Evolutionary conservation across 768 basidiomycete genomes (phyloP).

Genomic region (Termitomyces sp.): DNA sequence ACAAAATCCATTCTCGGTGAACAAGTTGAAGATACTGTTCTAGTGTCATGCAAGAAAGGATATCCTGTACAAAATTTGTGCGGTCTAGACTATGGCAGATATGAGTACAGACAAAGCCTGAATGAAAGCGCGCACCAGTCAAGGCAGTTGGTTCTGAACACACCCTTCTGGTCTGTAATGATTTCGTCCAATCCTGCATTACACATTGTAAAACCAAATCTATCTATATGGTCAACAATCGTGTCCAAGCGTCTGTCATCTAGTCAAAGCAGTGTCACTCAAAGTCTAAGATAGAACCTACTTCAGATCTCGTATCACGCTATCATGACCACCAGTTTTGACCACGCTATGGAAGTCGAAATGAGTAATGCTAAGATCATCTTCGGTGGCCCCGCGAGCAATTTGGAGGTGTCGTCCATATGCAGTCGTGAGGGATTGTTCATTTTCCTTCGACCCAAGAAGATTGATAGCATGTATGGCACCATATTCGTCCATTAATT

Average conservation of each 20-base stretch:
- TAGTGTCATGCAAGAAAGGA: constrained; percentile 77
- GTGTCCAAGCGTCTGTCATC: constrained; percentile 53
- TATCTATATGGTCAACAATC: constrained; percentile 64
- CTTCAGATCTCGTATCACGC: constrained; percentile 72
- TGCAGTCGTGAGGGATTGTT: constrained; percentile 76
- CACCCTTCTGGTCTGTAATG: constrained; percentile 87
- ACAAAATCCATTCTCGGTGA: constrained; percentile 72
- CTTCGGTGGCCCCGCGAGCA: constrained; percentile 58
- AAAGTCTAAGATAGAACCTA: constrained; percentile 21
- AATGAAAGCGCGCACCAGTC: constrained; percentile 66
- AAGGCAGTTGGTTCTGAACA: constrained; percentile 92
- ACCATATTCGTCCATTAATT: constrained; percentile 84
- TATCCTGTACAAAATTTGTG: constrained; percentile 97
- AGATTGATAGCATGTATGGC: constrained; percentile 87
- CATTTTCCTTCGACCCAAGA: constrained; percentile 90
- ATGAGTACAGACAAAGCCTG: constrained; percentile 7
- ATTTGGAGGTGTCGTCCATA: constrained; percentile 79
- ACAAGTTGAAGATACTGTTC: constrained; percentile 81
- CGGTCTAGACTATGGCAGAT: constrained; percentile 72
- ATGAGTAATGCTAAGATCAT: constrained; percentile 75
- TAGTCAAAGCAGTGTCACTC: background rate
- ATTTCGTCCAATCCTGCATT: constrained; percentile 62
- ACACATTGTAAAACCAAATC: constrained; percentile 83
- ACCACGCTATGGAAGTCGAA: constrained; percentile 95
- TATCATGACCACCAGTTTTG: constrained; percentile 81